Conservation (phyloP, 768 basidiomycete species). For the Hygrocybe punicea region DNA sequence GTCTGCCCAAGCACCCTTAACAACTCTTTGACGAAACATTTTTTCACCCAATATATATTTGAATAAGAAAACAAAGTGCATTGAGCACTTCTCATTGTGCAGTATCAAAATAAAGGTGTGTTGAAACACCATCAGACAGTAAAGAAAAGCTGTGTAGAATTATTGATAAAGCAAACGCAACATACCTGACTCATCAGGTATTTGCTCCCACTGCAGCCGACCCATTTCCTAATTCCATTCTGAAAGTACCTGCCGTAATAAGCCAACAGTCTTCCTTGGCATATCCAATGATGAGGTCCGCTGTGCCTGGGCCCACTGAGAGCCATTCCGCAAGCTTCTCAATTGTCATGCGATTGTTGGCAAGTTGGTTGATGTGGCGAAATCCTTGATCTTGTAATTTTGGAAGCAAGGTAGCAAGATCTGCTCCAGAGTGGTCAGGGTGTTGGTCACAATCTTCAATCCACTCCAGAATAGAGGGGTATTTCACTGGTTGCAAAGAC, state of each 20-base stretch:
- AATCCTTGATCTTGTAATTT: constrained; percentile 2
- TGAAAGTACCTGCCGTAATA: constrained; percentile 1
- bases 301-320: constrained; percentile 1
- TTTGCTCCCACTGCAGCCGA: not conserved
- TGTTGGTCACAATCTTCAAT: constrained; percentile 4
- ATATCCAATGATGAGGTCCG: constrained; percentile 6
- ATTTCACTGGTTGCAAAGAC: not conserved
- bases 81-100: too few species aligned
- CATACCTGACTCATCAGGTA: too few species aligned
- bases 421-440: not conserved
- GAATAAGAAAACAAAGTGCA: too few species aligned
- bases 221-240: constrained; percentile 7
- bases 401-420: not conserved
- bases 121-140: too few species aligned
- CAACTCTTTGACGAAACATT: too few species aligned
- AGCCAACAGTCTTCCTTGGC: constrained; percentile 2
- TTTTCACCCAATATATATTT: too few species aligned
- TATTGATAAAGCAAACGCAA: too few species aligned
- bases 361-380: constrained; percentile 3
- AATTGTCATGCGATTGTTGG: constrained; percentile 3
- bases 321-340: constrained; percentile 7
- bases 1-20: too few species aligned
- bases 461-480: constrained; percentile 2
- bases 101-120: too few species aligned
- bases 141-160: too few species aligned